These are phyloP conservation scores for Arthromyces matolae DNA, from an alignment of 768 basidiomycete genomes.

Conservation along the genomic window DNA sequence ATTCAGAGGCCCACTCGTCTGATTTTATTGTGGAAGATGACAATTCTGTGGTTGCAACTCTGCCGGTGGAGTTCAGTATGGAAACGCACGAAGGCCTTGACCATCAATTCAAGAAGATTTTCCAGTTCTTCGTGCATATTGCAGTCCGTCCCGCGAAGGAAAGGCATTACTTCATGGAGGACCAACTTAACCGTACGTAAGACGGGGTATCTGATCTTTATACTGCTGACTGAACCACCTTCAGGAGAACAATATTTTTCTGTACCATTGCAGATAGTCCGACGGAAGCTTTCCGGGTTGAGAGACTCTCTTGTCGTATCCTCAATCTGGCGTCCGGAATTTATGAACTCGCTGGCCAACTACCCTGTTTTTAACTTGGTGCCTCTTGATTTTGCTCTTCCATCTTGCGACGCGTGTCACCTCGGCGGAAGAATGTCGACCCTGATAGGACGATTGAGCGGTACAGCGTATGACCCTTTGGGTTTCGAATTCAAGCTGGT, in stretches of 20 bases:
- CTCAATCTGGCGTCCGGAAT: conserved; percentile 76
- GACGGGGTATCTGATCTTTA: background rate
- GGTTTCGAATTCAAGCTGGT: conserved; percentile 51
- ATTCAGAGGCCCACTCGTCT: conserved; percentile 36
- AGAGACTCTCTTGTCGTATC: conserved; percentile 77
- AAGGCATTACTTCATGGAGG: conserved; percentile 52
- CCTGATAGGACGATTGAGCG: conserved; percentile 55
- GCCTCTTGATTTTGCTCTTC: conserved; percentile 50
- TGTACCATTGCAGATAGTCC: conserved; percentile 61
- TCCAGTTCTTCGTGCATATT: conserved; percentile 83
- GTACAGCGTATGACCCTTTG: conserved; percentile 63
- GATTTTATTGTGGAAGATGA: conserved; percentile 70
- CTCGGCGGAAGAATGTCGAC: conserved; percentile 69
- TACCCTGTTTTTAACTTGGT: conserved; percentile 63
- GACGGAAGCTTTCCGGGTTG: conserved; percentile 66
- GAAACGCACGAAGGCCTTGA: conserved; percentile 69
- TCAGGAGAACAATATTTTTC: conserved; percentile 68
- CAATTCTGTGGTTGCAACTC: conserved; percentile 33
- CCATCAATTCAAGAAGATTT: conserved; percentile 83
- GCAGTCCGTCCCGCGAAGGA: conserved; percentile 55
- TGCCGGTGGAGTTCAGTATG: conserved; percentile 83
- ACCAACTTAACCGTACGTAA: conserved; percentile 46
- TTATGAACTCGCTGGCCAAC: conserved; percentile 59
- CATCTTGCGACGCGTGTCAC: conserved; percentile 81
- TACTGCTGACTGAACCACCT: background rate